A percentile compares a stretch with the other conserved stretches of the same genome.
phyloP scores from a whole-genome alignment of 768 basidiomycete species.

The Russula sp. region DNA sequence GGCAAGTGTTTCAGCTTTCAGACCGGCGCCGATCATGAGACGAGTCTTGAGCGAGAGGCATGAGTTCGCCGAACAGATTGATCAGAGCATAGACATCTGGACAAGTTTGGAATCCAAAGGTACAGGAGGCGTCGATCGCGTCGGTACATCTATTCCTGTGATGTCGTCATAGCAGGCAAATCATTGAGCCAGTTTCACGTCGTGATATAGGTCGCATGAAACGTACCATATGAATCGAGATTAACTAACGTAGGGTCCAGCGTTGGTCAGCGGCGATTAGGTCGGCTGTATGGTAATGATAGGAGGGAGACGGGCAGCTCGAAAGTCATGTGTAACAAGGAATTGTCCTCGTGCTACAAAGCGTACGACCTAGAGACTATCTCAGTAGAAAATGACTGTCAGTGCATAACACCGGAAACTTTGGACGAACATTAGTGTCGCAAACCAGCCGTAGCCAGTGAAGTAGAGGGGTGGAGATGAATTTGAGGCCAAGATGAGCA shows the following conservation, averaged over 20 bases:
- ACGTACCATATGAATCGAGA: background rate
- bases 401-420: background rate
- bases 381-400: background rate
- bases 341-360: background rate
- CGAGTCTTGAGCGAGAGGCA: too few species aligned
- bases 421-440: background rate
- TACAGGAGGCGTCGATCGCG: background rate
- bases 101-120: constrained; percentile 11
- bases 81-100: background rate
- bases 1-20: background rate
- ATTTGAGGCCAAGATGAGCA: background rate
- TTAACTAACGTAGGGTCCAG: background rate
- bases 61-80: background rate
- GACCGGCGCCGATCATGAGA: background rate
- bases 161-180: constrained; percentile 13
- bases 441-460: background rate
- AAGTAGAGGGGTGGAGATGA: background rate
- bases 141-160: constrained; percentile 1
- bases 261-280: background rate
- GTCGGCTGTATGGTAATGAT: background rate
- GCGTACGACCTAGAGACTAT: background rate
- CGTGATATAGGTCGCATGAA: background rate
- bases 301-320: background rate
- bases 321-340: background rate
- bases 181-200: background rate